Conservation (phyloP, 208 protist genomes). For the Lotmaria passim region DNA sequence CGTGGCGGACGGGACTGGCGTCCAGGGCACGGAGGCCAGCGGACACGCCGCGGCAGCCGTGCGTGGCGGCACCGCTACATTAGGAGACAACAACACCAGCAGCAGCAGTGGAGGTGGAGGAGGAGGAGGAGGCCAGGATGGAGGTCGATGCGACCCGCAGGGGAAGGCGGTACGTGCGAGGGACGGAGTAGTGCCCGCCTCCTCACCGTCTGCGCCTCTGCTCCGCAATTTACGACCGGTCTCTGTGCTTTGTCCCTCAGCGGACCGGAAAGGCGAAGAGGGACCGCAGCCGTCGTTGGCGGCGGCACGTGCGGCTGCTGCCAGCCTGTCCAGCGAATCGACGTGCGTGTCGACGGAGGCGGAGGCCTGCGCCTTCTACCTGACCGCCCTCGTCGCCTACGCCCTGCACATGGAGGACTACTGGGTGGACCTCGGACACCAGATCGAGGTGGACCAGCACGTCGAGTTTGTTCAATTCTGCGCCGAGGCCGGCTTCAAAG, state of each 20-base stretch:
- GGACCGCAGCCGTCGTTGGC: neutral
- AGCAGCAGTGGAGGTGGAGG: neutral
- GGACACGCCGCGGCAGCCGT: neutral
- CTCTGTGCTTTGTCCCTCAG: neutral
- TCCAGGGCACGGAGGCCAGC: neutral
- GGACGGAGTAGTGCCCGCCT: neutral
- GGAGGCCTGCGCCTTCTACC: constrained; percentile 26
- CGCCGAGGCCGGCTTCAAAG: constrained; percentile 49
- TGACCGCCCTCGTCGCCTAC: constrained; percentile 52
- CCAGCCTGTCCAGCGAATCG: neutral
- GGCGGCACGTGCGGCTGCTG: neutral
- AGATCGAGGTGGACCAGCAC: constrained; percentile 73
- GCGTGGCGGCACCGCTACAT: neutral
- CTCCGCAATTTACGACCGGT: no score
- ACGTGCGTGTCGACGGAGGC: constrained; percentile 8
- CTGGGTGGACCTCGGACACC: constrained; percentile 63
- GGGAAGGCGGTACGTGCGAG: neutral
- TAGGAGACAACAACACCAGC: neutral
- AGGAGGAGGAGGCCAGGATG: neutral
- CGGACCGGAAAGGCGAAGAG: neutral
- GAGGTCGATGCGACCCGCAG: constrained; percentile 3
- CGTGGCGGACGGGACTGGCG: neutral
- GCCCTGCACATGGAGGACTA: constrained; percentile 61
- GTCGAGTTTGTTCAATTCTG: constrained; percentile 74
- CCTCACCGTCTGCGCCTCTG: neutral